phyloP scores from a whole-genome alignment of 176 grass and related monocot genomes.

The Saccharum spontaneum region DNA sequence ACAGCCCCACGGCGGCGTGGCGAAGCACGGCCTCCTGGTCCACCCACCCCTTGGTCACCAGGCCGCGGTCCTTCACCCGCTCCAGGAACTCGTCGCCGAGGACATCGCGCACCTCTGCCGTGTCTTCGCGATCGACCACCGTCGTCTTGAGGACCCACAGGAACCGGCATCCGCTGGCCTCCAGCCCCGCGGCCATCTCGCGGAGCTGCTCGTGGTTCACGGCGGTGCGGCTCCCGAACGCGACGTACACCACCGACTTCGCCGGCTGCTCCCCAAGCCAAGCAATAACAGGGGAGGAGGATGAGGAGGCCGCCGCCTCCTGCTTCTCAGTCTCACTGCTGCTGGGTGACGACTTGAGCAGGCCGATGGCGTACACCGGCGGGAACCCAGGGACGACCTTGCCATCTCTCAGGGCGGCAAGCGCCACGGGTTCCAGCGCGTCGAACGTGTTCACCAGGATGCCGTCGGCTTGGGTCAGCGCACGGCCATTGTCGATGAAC shows the following conservation, averaged over 20 bases:
- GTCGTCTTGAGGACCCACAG: too few relatives aligned
- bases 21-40: neutral
- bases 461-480: neutral
- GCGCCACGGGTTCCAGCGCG: neutral
- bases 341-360: neutral
- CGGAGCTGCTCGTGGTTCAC: too few relatives aligned
- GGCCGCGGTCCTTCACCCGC: neutral
- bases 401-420: neutral
- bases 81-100: too few relatives aligned
- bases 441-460: neutral
- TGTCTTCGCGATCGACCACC: too few relatives aligned
- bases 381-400: neutral
- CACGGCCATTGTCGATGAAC: conserved; percentile 40
- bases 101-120: too few relatives aligned
- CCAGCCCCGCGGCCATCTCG: too few relatives aligned
- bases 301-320: neutral
- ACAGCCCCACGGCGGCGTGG: neutral
- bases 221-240: too few relatives aligned
- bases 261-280: neutral
- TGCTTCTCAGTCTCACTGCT: neutral
- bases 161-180: too few relatives aligned
- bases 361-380: neutral
- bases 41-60: neutral
- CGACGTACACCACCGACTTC: neutral
- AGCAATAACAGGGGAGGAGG: neutral